phyloP scores from a whole-genome alignment of 2,329 filamentous ascomycete species.

The Venturiaceae sp. region DNA sequence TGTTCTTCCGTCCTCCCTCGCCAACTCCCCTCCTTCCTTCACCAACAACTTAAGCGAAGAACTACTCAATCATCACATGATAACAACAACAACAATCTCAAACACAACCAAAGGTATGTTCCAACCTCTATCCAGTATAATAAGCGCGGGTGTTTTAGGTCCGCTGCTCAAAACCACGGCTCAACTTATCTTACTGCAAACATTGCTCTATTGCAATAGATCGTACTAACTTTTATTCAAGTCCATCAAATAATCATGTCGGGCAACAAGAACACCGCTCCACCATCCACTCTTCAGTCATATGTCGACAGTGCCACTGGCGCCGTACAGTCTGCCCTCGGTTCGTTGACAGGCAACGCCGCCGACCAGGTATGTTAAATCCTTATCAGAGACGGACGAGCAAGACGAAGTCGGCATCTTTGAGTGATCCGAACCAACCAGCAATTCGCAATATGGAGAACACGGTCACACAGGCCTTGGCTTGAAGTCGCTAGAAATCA shows the following conservation, averaged over 20 bases:
- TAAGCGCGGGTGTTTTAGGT: too few species aligned
- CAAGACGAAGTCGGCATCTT: not conserved
- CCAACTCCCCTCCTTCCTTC: too few species aligned
- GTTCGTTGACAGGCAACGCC: slow-evolving; percentile 62
- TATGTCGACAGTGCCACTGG: slow-evolving; percentile 55
- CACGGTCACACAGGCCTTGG: too few species aligned
- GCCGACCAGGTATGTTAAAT: slow-evolving; percentile 37
- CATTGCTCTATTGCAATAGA: too few species aligned
- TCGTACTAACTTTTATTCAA: too few species aligned
- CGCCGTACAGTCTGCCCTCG: slow-evolving; percentile 61
- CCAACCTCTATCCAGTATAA: too few species aligned
- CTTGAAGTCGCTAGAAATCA: too few species aligned
- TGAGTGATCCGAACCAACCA: not conserved
- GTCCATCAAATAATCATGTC: too few species aligned
- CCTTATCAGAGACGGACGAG: slow-evolving; percentile 34
- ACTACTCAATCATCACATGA: not conserved
- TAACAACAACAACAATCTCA: not conserved
- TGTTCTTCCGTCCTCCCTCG: too few species aligned
- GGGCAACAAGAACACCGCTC: slow-evolving; percentile 35
- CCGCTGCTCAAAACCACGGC: too few species aligned
- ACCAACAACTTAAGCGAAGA: not conserved
- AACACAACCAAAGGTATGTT: not conserved
- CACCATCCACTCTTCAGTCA: slow-evolving; percentile 67
- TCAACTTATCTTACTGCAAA: too few species aligned
- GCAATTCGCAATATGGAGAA: too few species aligned